Conservation (phyloP, 768 basidiomycete species). For the Calocybe cyanea region DNA sequence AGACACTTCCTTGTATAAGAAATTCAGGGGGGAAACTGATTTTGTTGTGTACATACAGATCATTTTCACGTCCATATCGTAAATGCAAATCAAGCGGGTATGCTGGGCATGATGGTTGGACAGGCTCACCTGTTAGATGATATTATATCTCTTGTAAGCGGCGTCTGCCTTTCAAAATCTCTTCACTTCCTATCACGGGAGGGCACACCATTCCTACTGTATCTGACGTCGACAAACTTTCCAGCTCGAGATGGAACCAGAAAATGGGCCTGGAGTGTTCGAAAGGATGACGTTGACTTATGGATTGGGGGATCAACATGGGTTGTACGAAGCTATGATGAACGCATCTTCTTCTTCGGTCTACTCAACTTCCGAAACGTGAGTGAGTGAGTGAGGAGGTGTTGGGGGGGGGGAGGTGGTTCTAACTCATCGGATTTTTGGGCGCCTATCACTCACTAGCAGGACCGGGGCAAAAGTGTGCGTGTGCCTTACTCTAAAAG, state of each 20-base stretch:
- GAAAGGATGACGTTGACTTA: slow-evolving; percentile 79
- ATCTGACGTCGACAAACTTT: background rate
- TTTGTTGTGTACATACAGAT: slow-evolving; percentile 40
- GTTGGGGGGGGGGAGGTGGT: background rate
- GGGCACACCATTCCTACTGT: too few species aligned
- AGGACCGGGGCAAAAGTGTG: too few species aligned
- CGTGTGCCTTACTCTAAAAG: too few species aligned
- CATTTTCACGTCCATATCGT: slow-evolving; percentile 95
- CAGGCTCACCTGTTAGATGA: slow-evolving; percentile 94
- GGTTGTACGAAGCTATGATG: slow-evolving; percentile 50
- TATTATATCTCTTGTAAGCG: slow-evolving; percentile 74
- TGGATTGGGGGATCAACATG: slow-evolving; percentile 78
- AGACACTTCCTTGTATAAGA: slow-evolving; percentile 19
- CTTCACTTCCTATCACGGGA: too few species aligned
- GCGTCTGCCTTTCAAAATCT: too few species aligned
- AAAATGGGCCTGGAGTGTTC: slow-evolving; percentile 51
- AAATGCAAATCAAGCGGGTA: slow-evolving; percentile 62
- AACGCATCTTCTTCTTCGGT: slow-evolving; percentile 27
- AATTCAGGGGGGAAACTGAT: too few species aligned
- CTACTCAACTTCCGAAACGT: background rate
- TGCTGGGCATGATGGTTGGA: slow-evolving; percentile 76
- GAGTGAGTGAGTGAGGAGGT: background rate
- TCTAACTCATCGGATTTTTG: too few species aligned
- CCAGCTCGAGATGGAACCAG: slow-evolving; percentile 57
- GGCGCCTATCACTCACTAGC: too few species aligned